Percentiles rank a stretch among this genome's conserved stretches.
Evolutionary conservation across 108 stramenopile species (phyloP).

Genomic region (Cyclostephanos invisitatus): DNA sequence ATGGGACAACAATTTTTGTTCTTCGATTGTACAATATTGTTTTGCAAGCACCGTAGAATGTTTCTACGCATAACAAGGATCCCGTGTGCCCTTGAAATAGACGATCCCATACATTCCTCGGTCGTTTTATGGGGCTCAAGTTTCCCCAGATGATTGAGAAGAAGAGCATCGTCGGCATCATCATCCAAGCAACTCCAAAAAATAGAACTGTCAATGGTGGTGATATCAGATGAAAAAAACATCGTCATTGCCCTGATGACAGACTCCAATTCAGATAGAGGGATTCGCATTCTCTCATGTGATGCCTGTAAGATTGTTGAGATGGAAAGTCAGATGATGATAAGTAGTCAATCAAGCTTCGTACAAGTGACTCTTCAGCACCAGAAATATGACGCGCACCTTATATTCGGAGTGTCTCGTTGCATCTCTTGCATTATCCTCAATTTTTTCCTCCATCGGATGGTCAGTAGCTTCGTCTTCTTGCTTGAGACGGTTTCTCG

Average conservation of each 20-base stretch:
- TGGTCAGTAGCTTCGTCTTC: neutral
- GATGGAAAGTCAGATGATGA: neutral
- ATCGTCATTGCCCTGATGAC: constrained; percentile 3
- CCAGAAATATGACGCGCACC: neutral
- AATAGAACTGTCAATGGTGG: constrained; percentile 16
- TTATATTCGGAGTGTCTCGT: neutral
- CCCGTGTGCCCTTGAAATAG: neutral
- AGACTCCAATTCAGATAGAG: constrained; percentile 19
- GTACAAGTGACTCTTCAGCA: neutral
- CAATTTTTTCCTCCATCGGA: neutral
- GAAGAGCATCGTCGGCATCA: constrained; percentile 22
- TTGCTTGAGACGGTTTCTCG: neutral
- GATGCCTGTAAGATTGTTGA: neutral
- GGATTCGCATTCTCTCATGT: constrained; percentile 17
- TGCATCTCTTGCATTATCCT: neutral
- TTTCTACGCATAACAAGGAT: constrained; percentile 8
- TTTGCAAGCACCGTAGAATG: constrained; percentile 15
- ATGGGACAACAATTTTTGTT: neutral
- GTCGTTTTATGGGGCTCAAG: neutral
- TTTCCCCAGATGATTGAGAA: constrained; percentile 6
- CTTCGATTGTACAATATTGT: constrained; percentile 12
- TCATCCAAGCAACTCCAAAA: constrained; percentile 40
- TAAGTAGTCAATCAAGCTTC: neutral
- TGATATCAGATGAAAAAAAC: constrained; percentile 23
- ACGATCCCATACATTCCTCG: neutral